These are phyloP conservation scores for Seiridium unicorne DNA, from an alignment of 2,329 filamentous ascomycete genomes.

Conservation along the genomic window DNA sequence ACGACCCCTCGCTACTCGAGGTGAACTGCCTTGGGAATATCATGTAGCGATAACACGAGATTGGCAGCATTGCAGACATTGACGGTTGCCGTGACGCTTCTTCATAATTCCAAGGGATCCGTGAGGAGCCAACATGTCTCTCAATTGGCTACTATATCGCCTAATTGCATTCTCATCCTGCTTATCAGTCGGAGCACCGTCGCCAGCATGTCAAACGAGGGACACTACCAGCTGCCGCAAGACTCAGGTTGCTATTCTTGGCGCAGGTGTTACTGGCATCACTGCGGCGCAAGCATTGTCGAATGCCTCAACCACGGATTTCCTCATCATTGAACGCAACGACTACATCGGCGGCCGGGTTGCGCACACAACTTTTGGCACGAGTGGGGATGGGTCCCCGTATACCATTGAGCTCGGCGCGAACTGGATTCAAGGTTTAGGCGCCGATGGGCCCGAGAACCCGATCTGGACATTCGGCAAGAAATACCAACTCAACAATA, in stretches of 20 bases:
- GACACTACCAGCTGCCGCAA: slow-evolving; percentile 21
- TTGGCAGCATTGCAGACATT: too few relatives aligned
- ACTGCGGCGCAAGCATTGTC: slow-evolving; percentile 62
- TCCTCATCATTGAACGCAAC: slow-evolving; percentile 64
- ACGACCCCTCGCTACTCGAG: too few relatives aligned
- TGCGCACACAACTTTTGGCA: slow-evolving; percentile 54
- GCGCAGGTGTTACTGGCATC: slow-evolving; percentile 62
- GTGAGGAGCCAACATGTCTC: too few relatives aligned
- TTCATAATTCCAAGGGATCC: too few relatives aligned
- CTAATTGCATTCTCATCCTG: too few relatives aligned
- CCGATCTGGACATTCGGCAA: slow-evolving; percentile 63
- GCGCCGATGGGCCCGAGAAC: slow-evolving; percentile 44
- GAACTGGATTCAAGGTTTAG: slow-evolving; percentile 54
- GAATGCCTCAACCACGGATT: slow-evolving; percentile 61
- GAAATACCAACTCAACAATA: slow-evolving; percentile 55
- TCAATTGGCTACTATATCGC: too few relatives aligned
- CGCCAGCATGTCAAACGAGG: too few relatives aligned
- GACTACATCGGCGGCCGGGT: slow-evolving; percentile 62
- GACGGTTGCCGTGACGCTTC: too few relatives aligned
- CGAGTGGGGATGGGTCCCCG: slow-evolving; percentile 43
- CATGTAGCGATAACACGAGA: too few relatives aligned
- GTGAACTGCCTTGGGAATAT: too few relatives aligned
- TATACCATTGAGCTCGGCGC: slow-evolving; percentile 65
- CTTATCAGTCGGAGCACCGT: too few relatives aligned
- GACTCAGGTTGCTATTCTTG: slow-evolving; percentile 43